These are phyloP conservation scores for Aspergillus novoparasiticus DNA, from an alignment of 2,329 filamentous ascomycete genomes.

Conservation along the genomic window DNA sequence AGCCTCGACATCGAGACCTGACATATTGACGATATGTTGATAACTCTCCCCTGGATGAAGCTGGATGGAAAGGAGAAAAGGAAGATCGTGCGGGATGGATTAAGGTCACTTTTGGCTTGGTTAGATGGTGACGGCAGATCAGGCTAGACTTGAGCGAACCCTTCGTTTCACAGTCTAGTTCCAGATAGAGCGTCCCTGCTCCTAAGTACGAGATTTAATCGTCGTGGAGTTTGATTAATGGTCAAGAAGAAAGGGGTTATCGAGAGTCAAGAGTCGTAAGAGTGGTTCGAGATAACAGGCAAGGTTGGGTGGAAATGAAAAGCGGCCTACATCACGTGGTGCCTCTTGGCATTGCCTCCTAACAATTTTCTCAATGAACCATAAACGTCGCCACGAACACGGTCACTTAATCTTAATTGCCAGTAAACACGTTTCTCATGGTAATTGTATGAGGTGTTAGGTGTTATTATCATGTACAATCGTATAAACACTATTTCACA, in stretches of 20 bases:
- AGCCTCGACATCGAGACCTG: conserved; percentile 80
- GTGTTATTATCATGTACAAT: conserved; percentile 23
- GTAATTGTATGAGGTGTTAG: conserved; percentile 24
- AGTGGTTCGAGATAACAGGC: conserved; percentile 11
- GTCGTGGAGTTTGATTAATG: neutral
- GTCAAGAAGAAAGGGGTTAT: neutral
- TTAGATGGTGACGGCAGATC: conserved; percentile 35
- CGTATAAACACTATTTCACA: conserved; percentile 16
- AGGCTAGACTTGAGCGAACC: conserved; percentile 35
- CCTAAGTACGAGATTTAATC: neutral
- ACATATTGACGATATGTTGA: conserved; percentile 54
- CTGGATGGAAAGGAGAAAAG: conserved; percentile 23
- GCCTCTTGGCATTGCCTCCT: neutral
- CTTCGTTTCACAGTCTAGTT: conserved; percentile 28
- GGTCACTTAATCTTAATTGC: neutral
- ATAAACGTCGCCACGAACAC: neutral
- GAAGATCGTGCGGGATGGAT: conserved; percentile 31
- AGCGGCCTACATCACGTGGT: neutral
- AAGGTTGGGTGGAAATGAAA: conserved; percentile 8
- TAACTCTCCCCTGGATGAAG: conserved; percentile 28
- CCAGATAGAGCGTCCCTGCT: conserved; percentile 11
- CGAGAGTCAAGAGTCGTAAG: neutral
- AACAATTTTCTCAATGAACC: neutral
- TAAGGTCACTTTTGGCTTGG: conserved; percentile 41
- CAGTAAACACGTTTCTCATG: neutral